Percentiles rank a stretch among this genome's conserved stretches.
These are phyloP conservation scores for Cyberlindnera galapagoensis DNA, from an alignment of 805 yeast species.

Conservation along the genomic window DNA sequence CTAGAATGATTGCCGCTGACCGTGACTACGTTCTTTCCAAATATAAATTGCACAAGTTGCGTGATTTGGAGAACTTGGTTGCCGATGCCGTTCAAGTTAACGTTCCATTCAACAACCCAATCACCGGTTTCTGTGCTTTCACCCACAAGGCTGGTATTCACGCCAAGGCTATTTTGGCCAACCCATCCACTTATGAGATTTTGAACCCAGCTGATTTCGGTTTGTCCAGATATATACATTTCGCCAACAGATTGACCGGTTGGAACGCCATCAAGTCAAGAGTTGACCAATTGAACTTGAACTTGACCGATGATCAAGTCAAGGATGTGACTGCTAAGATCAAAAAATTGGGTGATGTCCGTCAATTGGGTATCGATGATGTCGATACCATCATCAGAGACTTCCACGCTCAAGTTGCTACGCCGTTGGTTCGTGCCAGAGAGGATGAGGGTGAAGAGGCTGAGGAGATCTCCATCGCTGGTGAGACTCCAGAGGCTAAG, in stretches of 20 bases:
- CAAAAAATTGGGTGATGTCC: slow-evolving; percentile 89
- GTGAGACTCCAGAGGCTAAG: slow-evolving; percentile 25
- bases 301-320: slow-evolving; percentile 85
- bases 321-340: slow-evolving; percentile 93
- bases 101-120: slow-evolving; percentile 96
- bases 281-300: slow-evolving; percentile 92
- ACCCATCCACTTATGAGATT: slow-evolving; percentile 98
- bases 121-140: slow-evolving; percentile 98
- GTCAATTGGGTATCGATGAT: slow-evolving; percentile 92
- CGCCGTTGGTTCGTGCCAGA: slow-evolving; percentile 37
- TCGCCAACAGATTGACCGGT: slow-evolving; percentile 96
- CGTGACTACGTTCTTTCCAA: slow-evolving; percentile 91
- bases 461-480: slow-evolving; percentile 11
- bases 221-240: slow-evolving; percentile 91
- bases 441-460: slow-evolving; percentile 22
- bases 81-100: slow-evolving; percentile 97
- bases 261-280: slow-evolving; percentile 99
- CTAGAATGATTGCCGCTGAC: slow-evolving; percentile 98
- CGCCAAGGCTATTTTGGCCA: slow-evolving; percentile 97
- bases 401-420: slow-evolving; percentile 70
- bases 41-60: slow-evolving; percentile 90
- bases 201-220: slow-evolving; percentile 94
- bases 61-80: slow-evolving; percentile 92
- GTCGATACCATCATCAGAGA: slow-evolving; percentile 96
- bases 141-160: slow-evolving; percentile 99